phyloP scores from a whole-genome alignment of 495 filamentous ascomycete genomes.

The Penicillium robsamsonii region DNA sequence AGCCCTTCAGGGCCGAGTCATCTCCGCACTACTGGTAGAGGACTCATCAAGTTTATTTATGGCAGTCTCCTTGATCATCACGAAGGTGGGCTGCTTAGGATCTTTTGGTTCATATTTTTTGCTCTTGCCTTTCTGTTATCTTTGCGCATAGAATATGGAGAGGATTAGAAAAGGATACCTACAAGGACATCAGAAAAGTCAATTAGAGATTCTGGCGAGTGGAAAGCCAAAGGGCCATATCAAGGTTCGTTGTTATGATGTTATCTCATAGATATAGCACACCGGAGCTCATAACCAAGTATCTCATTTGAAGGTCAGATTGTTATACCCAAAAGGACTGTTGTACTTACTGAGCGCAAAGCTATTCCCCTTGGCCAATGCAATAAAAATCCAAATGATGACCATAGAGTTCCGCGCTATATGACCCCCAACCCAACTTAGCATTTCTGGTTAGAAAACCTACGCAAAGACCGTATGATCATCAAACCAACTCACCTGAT shows the following conservation, averaged over 20 bases:
- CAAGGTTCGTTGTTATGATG: not conserved
- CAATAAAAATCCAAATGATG: not conserved
- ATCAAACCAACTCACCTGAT: not conserved
- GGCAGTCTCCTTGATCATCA: not conserved
- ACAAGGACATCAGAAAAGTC: not conserved
- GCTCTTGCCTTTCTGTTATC: not conserved
- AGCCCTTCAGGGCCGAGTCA: not conserved
- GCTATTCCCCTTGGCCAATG: not conserved
- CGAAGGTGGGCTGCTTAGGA: not conserved
- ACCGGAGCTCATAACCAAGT: not conserved
- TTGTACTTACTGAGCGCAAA: not conserved
- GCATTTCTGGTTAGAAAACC: constrained; percentile 3
- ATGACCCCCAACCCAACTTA: not conserved
- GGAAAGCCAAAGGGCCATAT: not conserved
- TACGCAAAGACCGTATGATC: not conserved
- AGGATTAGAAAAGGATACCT: not conserved
- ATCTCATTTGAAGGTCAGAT: not conserved
- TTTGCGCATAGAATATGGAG: not conserved
- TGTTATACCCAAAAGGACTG: not conserved
- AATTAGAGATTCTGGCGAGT: not conserved
- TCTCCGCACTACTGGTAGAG: not conserved
- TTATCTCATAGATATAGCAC: not conserved
- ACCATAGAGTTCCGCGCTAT: not conserved
- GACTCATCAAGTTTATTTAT: not conserved
- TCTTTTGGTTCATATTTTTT: not conserved